Evolutionary conservation across 2,329 filamentous ascomycete species (phyloP), one percentile per base, ranked within the genome.

Genomic region (Epichloe aotearoae): DNA sequence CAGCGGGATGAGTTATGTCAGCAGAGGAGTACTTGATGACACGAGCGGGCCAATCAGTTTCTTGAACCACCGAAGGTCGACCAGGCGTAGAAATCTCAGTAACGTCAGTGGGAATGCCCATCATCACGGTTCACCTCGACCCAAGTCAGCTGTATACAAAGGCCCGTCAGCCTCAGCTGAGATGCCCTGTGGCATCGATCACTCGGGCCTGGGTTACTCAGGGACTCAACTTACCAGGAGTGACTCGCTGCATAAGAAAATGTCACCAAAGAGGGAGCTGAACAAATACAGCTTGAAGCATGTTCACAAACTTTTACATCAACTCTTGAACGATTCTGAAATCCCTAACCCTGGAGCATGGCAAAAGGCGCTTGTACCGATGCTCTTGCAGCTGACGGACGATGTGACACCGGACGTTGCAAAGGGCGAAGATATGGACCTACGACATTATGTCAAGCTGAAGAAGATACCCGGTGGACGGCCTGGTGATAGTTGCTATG

Each of bases 371-470:
- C 73, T 98, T 12, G 77, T 96, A 47, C 93, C 93, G 0, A 94
- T 98, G 49, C 75, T 98, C 19, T 73, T 96, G 20, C 86, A 86
- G 58, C 93, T 90, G 56, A 94, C 91, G 0, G 89, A 96, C 57
- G 93, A 97, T 62, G 90, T 98, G 3, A 86, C 94, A 55, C 93
- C 93, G 1, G 87, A 97, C 64, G 87, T 96, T 43, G 84, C 89
- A 51, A 79, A 81, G 50, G 90, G 89, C 30, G 93, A 98, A 64
- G 87, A 93, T 62, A 97, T 98, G 75, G 93, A 98, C 64, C 93
- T 98, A 53, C 80, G 93, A 3, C 90, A 97, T 64, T 98, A 96
- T 62, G 88, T 98, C 55, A 98, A 98, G 64, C 70, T 98, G 33
- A 98, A 98, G 65, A 95, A 94, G 63, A 93, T 98, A 12, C 87